Evolutionary conservation across 345 rosid species (phyloP).

Genomic region (Acer negundo): DNA sequence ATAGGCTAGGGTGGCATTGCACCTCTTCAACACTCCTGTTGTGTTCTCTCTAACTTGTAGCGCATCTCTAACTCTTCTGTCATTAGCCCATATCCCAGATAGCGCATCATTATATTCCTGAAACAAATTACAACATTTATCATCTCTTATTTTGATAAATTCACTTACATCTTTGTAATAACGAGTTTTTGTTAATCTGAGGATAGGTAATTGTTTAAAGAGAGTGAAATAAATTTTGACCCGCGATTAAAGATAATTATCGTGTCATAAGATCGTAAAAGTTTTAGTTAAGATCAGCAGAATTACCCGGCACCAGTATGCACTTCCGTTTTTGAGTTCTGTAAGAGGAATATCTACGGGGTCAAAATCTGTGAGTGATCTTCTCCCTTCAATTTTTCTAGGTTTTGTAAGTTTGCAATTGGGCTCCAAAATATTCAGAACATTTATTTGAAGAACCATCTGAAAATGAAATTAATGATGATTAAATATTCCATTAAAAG

Average conservation of each 20-base stretch:
- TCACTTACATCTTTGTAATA: too few relatives aligned
- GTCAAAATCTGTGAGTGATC: conserved; percentile 28
- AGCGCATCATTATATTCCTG: conserved; percentile 41
- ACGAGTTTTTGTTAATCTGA: too few relatives aligned
- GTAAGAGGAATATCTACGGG: conserved; percentile 21
- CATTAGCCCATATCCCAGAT: conserved; percentile 36
- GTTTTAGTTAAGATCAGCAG: not conserved
- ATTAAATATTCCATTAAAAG: not conserved
- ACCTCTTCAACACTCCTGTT: conserved; percentile 34
- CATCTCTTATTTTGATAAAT: too few relatives aligned
- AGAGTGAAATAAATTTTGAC: too few relatives aligned
- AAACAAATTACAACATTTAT: not conserved
- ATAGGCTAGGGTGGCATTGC: conserved; percentile 35
- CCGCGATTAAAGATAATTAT: too few relatives aligned
- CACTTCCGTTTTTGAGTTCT: not conserved
- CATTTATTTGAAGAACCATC: conserved; percentile 34
- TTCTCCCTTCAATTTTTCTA: conserved; percentile 15
- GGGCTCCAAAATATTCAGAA: conserved; percentile 37
- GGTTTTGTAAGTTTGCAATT: conserved; percentile 33
- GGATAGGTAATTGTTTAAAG: too few relatives aligned
- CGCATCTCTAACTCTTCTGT: conserved; percentile 30
- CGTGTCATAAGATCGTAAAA: too few relatives aligned
- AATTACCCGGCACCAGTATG: conserved; percentile 41
- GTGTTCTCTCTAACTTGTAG: conserved; percentile 39
- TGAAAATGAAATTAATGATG: not conserved